Evolutionary conservation across 2,329 filamentous ascomycete species (phyloP).

Genomic region (Cytospora paraplurivora): DNA sequence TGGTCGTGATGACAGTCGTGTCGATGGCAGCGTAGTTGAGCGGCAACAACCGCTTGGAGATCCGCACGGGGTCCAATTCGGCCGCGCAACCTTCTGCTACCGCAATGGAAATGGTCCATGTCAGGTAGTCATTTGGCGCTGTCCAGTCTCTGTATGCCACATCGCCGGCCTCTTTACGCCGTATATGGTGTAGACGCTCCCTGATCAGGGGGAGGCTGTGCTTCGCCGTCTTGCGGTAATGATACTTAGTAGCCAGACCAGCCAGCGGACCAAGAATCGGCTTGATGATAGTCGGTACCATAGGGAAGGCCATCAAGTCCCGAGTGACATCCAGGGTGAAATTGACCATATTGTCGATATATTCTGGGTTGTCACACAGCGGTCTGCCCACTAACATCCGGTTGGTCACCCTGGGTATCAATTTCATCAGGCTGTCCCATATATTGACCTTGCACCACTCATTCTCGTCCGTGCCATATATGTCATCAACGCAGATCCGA

Average conservation of each 20-base stretch:
- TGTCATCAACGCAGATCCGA: slow-evolving; percentile 39
- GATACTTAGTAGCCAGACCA: slow-evolving; percentile 48
- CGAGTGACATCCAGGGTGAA: slow-evolving; percentile 54
- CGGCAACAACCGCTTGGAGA: slow-evolving; percentile 55
- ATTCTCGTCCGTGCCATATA: slow-evolving; percentile 38
- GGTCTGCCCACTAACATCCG: slow-evolving; percentile 44
- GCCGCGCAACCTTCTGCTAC: slow-evolving; percentile 43
- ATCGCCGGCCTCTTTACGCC: slow-evolving; percentile 44
- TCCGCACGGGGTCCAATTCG: slow-evolving; percentile 50
- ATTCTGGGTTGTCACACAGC: slow-evolving; percentile 46
- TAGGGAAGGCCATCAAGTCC: slow-evolving; percentile 47
- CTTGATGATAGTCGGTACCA: slow-evolving; percentile 51
- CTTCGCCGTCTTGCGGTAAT: slow-evolving; percentile 48
- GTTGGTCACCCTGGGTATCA: slow-evolving; percentile 49
- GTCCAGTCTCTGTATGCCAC: slow-evolving; percentile 44
- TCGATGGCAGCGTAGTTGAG: slow-evolving; percentile 62
- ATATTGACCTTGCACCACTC: slow-evolving; percentile 46
- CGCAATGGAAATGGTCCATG: slow-evolving; percentile 58
- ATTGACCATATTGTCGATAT: slow-evolving; percentile 48
- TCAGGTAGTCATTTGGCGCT: slow-evolving; percentile 58
- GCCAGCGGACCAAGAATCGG: slow-evolving; percentile 51
- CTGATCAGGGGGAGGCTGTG: slow-evolving; percentile 51
- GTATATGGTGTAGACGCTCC: slow-evolving; percentile 50
- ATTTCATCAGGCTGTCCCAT: slow-evolving; percentile 47
- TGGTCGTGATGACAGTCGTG: slow-evolving; percentile 56